A percentile compares a stretch with the other conserved stretches of the same genome.
phyloP scores from a whole-genome alignment of 352 stramenopile genomes.

The Aphanomyces stellatus region DNA sequence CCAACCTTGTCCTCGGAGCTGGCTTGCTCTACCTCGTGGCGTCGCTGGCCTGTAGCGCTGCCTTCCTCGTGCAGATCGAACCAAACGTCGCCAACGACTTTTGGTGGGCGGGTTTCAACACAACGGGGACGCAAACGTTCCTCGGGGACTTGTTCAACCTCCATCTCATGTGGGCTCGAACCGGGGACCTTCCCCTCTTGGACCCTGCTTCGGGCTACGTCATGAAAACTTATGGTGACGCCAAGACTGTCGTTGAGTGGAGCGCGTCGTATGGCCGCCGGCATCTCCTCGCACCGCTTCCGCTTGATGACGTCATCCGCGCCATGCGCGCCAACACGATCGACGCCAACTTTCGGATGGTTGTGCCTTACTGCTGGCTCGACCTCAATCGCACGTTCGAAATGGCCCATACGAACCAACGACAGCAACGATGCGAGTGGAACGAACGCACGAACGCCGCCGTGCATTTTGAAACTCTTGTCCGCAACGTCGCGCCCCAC shows the following conservation, averaged over 20 bases:
- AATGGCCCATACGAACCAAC: neutral
- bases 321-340: neutral
- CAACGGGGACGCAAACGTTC: neutral
- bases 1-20: too few relatives aligned
- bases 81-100: neutral
- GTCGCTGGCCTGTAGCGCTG: neutral
- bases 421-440: conserved; percentile 1
- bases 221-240: neutral
- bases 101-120: neutral
- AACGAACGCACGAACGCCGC: neutral
- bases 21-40: neutral
- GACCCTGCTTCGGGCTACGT: neutral
- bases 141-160: neutral
- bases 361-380: conserved; percentile 1
- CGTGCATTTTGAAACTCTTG: neutral
- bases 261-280: neutral
- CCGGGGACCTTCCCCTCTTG: neutral
- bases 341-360: neutral
- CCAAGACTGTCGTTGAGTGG: neutral
- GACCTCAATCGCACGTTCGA: neutral
- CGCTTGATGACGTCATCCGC: neutral
- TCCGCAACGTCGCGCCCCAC: neutral
- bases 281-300: neutral
- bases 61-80: neutral
- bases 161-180: neutral